These are phyloP conservation scores for Aspergillus floridensis DNA, from an alignment of 2,329 filamentous ascomycete species.

Conservation along the genomic window DNA sequence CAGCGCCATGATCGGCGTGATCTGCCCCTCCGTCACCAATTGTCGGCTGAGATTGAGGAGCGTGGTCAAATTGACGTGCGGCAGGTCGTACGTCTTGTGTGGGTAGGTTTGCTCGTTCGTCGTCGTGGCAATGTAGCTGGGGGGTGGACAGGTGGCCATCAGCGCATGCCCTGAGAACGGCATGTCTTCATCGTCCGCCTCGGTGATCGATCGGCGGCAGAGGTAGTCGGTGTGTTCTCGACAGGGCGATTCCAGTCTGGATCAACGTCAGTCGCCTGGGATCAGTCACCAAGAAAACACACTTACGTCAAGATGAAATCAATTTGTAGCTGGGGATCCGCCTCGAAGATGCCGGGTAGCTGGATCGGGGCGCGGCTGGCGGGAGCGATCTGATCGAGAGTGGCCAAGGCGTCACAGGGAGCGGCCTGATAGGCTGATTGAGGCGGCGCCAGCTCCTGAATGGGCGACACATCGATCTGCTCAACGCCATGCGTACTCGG, in stretches of 20 bases:
- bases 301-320: conserved; percentile 49
- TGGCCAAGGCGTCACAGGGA: conserved; percentile 24
- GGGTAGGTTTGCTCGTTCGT: conserved; percentile 55
- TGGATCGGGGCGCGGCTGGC: conserved; percentile 20
- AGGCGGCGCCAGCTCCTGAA: conserved; percentile 23
- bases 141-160: conserved; percentile 87
- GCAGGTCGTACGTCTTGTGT: conserved; percentile 76
- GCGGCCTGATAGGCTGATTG: conserved; percentile 23
- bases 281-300: not conserved
- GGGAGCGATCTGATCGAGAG: conserved; percentile 24
- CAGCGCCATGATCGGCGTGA: conserved; percentile 95
- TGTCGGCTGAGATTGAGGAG: conserved; percentile 80
- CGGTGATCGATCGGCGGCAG: conserved; percentile 69
- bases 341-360: conserved; percentile 42
- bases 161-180: conserved; percentile 78
- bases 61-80: conserved; percentile 72
- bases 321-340: conserved; percentile 46
- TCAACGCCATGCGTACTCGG: conserved; percentile 29
- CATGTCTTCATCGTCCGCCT: conserved; percentile 60
- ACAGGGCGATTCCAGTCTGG: conserved; percentile 56
- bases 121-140: conserved; percentile 56
- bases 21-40: conserved; percentile 74
- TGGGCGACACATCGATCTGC: conserved; percentile 28
- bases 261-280: not conserved
- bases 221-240: conserved; percentile 68